These are phyloP conservation scores for Ophiostoma perfectum DNA, from an alignment of 2,329 filamentous ascomycete species.

Conservation along the genomic window DNA sequence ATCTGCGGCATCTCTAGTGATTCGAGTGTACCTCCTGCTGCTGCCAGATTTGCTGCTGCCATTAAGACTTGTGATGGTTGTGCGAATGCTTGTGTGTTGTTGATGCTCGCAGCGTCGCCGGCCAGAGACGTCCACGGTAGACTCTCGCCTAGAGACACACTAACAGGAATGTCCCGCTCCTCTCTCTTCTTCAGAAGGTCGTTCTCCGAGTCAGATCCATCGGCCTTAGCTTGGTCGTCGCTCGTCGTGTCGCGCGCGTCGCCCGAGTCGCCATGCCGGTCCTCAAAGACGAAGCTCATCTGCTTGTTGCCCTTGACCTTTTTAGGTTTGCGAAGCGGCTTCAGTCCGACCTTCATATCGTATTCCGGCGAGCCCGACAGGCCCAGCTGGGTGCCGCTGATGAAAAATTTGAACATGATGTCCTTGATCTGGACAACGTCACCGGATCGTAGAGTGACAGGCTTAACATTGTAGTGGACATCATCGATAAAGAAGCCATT, in stretches of 20 bases:
- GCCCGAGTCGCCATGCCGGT: constrained; percentile 47
- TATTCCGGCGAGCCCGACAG: constrained; percentile 2
- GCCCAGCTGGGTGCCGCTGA: constrained; percentile 42
- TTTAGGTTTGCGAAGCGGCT: not conserved
- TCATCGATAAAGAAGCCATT: constrained; percentile 68
- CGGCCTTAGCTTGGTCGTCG: constrained; percentile 28
- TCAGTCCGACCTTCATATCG: not conserved
- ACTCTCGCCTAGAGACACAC: not conserved
- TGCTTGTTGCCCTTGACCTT: constrained; percentile 50
- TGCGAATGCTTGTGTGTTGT: not conserved
- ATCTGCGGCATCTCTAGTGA: not conserved
- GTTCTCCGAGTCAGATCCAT: constrained; percentile 17
- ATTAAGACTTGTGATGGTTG: not conserved
- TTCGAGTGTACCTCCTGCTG: not conserved
- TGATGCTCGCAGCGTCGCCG: not conserved
- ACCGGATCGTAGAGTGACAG: constrained; percentile 57
- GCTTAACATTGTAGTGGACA: constrained; percentile 49
- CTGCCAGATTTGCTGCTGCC: not conserved
- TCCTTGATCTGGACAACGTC: constrained; percentile 67
- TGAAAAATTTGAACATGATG: constrained; percentile 61
- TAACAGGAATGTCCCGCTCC: not conserved
- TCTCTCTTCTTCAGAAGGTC: not conserved
- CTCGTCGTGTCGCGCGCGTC: constrained; percentile 51
- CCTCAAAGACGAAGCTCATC: constrained; percentile 70
- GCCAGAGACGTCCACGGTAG: not conserved